A percentile compares a stretch with the other conserved stretches of the same genome.
Evolutionary conservation across 129 eudicot species (phyloP).

Genomic region (Arctium lappa): DNA sequence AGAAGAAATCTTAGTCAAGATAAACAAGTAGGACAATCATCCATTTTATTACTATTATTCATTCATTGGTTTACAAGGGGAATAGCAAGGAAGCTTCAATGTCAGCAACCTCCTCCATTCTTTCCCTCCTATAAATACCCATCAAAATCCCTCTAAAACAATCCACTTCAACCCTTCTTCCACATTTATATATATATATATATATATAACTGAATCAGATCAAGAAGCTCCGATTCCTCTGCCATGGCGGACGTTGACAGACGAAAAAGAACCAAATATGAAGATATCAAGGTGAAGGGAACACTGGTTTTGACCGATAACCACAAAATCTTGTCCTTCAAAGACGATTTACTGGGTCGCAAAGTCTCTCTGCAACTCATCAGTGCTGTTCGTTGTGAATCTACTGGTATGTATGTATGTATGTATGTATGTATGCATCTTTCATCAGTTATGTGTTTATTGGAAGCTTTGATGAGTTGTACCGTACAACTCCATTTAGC

Average conservation of each 20-base stretch:
- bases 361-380: conserved; percentile 59
- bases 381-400: conserved; percentile 36
- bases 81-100: conserved; percentile 2
- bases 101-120: neutral
- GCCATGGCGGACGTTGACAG: conserved; percentile 26
- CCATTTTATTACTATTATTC: neutral
- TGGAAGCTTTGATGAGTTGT: conserved; percentile 3
- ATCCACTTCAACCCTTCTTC: neutral
- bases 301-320: conserved; percentile 47
- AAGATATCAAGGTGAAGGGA: conserved; percentile 42
- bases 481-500: conserved; percentile 6
- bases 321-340: neutral
- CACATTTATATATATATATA: neutral
- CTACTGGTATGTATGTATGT: conserved; percentile 27
- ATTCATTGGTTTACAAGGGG: neutral
- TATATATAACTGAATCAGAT: neutral
- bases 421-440: neutral
- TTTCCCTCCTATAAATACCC: neutral
- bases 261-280: conserved; percentile 20
- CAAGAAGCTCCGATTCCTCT: neutral
- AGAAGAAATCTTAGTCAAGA: neutral
- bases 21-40: neutral
- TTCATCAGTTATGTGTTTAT: neutral
- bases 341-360: conserved; percentile 43
- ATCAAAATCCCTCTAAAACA: conserved; percentile 5